Evolutionary conservation across 345 rosid species (phyloP).

Genomic region (Euphorbia pulcherrima): DNA sequence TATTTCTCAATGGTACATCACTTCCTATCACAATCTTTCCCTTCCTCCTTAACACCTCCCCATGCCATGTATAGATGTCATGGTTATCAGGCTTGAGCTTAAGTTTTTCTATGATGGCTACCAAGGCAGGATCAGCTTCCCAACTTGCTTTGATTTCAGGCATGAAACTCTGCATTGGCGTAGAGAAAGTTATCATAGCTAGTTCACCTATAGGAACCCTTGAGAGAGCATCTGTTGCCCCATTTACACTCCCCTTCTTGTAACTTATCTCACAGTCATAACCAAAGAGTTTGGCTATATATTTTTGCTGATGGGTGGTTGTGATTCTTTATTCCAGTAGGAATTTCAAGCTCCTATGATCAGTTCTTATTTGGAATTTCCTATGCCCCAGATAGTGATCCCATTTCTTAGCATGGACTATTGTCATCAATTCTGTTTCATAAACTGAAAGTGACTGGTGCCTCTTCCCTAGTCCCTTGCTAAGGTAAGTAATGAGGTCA

Average conservation of each 20-base stretch:
- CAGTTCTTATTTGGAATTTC: too few relatives aligned
- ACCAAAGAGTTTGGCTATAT: too few relatives aligned
- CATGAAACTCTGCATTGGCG: background rate
- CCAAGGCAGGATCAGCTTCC: background rate
- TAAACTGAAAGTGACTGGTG: background rate
- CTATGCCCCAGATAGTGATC: background rate
- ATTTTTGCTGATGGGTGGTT: too few relatives aligned
- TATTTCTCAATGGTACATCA: too few relatives aligned
- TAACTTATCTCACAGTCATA: too few relatives aligned
- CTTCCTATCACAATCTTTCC: background rate
- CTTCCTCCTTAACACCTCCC: background rate
- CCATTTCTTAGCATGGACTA: background rate
- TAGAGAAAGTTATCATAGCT: background rate
- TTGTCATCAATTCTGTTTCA: background rate
- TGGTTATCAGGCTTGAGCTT: too few relatives aligned
- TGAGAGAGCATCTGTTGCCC: background rate
- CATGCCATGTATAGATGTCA: background rate
- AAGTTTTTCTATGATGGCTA: too few relatives aligned
- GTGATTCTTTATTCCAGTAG: too few relatives aligned
- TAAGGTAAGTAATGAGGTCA: background rate
- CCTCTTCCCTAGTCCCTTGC: background rate
- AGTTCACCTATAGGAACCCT: background rate
- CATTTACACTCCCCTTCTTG: slow-evolving; percentile 3
- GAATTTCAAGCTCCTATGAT: too few relatives aligned
- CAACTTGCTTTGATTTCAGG: background rate